These are phyloP conservation scores for Odonthalia washingtoniensis DNA, from an alignment of 31 red algal genomes.

Conservation along the genomic window DNA sequence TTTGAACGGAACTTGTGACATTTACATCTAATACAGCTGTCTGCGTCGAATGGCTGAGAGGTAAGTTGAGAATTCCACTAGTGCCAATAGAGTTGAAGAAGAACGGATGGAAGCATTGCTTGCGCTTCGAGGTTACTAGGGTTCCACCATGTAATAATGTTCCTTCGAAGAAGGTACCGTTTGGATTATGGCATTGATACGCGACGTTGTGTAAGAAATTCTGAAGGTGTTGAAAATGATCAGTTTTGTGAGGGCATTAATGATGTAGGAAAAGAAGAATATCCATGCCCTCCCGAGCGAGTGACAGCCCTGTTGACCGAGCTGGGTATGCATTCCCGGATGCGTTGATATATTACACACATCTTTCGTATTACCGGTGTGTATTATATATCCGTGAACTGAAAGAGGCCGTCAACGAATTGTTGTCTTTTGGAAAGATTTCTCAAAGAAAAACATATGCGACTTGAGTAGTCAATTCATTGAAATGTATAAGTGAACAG, in stretches of 20 bases:
- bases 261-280: too few species aligned
- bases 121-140: not conserved
- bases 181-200: too few species aligned
- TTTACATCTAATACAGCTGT: not conserved
- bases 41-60: too few species aligned
- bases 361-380: conserved; percentile 6
- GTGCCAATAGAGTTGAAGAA: too few species aligned
- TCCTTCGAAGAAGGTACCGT: not conserved
- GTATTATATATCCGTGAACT: not conserved
- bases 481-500: too few species aligned
- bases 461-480: not conserved
- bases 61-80: too few species aligned
- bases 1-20: too few species aligned
- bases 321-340: conserved; percentile 15
- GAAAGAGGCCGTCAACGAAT: not conserved
- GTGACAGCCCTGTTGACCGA: not conserved
- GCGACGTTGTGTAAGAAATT: not conserved
- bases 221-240: too few species aligned
- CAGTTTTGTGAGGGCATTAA: too few species aligned
- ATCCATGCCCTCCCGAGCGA: conserved; percentile 9
- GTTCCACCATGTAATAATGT: not conserved
- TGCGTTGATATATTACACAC: not conserved
- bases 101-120: conserved; percentile 4
- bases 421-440: not conserved
- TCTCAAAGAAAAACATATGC: not conserved